Evolutionary conservation across 805 yeast species (phyloP).

Genomic region (Metahyphopichia silvanorum): DNA sequence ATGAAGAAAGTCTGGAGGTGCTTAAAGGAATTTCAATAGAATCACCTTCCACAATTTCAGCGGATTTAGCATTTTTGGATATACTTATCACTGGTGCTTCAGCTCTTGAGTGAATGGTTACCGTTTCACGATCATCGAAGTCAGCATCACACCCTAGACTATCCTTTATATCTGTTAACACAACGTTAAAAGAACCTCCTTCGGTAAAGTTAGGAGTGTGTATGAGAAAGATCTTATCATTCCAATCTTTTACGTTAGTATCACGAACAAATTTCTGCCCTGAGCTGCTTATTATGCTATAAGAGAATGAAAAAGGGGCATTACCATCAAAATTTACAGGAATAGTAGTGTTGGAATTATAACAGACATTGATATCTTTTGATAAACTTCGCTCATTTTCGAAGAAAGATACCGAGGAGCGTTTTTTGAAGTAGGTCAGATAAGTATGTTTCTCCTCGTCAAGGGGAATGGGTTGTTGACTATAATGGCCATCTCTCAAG

Average conservation of each 20-base stretch:
- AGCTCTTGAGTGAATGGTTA: conserved; percentile 60
- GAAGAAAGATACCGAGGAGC: conserved; percentile 45
- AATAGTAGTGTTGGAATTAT: conserved; percentile 28
- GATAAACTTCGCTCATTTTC: conserved; percentile 8
- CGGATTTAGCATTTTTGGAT: conserved; percentile 13
- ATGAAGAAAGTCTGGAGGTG: conserved; percentile 21
- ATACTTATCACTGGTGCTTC: conserved; percentile 56
- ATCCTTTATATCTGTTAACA: conserved; percentile 66
- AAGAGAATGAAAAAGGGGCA: conserved; percentile 70
- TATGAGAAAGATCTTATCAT: conserved; percentile 36
- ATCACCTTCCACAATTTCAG: conserved; percentile 61
- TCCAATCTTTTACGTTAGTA: conserved; percentile 34
- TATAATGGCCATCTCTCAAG: conserved; percentile 58
- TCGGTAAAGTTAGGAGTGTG: conserved; percentile 50
- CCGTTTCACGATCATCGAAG: conserved; percentile 52
- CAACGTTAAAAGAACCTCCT: conserved; percentile 74
- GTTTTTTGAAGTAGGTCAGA: conserved; percentile 67
- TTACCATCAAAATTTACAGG: conserved; percentile 71
- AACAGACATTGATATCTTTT: conserved; percentile 24
- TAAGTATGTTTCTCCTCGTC: conserved; percentile 48
- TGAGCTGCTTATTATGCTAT: conserved; percentile 56
- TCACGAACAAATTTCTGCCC: conserved; percentile 24
- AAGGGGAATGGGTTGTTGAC: conserved; percentile 36
- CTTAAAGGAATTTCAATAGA: conserved; percentile 53
- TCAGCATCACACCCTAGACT: conserved; percentile 77